Base-by-base conservation (phyloP, 75 land plant genomes). In the Isoetes taiwanensis region DNA sequence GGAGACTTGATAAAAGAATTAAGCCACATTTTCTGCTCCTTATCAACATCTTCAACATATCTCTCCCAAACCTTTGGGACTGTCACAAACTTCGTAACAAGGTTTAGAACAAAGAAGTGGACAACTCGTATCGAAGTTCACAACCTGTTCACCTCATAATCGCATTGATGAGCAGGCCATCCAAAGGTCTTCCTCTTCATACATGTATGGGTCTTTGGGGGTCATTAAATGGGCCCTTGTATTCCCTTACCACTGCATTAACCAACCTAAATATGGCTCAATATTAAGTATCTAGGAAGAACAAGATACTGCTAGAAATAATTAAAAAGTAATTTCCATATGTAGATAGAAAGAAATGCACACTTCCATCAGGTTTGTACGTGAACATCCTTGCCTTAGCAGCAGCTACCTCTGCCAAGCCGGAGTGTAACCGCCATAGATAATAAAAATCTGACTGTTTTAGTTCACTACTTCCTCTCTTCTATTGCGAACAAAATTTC, bases 321-420 rank as follows among this genome's bases (percentile, higher is more conserved):
- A n/a, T n/a, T n/a, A n/a, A n/a, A n/a, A n/a, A n/a, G n/a, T n/a
- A n/a, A n/a, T n/a, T n/a, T n/a, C n/a, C 38, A 14, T 37, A 37
- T 37, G 14, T 9, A 9, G 9, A 37, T n/a, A n/a, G n/a, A n/a
- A 3, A 9, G 8, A n/a, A 19, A 29, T 2, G 62, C 83, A 43
- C 80, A 90, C 96, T 85, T 78, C 96, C 96, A 78, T 90, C 96
- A 50, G 96, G 96, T 43, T 90, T 90, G 73, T 85, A 77, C 24
- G 74, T 62, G 73, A 90, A 90, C 96, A 90, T 90, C 50, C 90
- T 82, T 43, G 96, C 91, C 63, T 90, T 90, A 41, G 96, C 96
- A 42, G 86, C 96, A 58, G 96, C 96, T 31, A 90, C 84, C 67
- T 90, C 90, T 34, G 86, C 96, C 40, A 90, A 67, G 14, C 73